Evolutionary conservation across 257 asterid genomes (phyloP).

Genomic region (Nicotiana obtusifolia): DNA sequence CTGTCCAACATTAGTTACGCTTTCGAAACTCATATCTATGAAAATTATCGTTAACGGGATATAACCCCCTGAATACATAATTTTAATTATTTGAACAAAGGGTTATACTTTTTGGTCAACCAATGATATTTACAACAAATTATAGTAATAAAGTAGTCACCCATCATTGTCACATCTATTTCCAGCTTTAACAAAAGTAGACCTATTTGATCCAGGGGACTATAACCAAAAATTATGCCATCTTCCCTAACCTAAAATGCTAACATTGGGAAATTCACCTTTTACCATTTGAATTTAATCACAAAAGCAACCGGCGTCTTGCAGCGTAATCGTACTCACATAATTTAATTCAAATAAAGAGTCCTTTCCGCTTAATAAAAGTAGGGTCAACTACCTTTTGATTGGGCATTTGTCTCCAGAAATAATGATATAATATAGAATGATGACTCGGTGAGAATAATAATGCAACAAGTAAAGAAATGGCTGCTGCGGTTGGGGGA

Average conservation of each 20-base stretch:
- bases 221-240: too few species aligned
- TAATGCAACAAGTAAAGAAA: background rate
- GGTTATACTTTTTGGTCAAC: too few species aligned
- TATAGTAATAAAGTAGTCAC: background rate
- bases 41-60: too few species aligned
- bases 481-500: background rate
- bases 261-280: too few species aligned
- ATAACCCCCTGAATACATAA: too few species aligned
- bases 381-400: background rate
- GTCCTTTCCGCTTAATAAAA: background rate
- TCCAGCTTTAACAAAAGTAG: background rate
- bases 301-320: background rate
- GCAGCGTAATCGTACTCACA: background rate
- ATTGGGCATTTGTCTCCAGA: background rate
- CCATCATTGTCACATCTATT: background rate
- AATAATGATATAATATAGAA: background rate
- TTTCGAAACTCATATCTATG: too few species aligned
- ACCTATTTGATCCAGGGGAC: background rate
- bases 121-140: background rate
- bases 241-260: too few species aligned
- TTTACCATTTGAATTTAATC: background rate
- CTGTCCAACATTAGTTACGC: too few species aligned
- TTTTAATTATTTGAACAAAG: too few species aligned
- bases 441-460: background rate
- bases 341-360: background rate